Percentiles rank a stretch among this genome's conserved stretches.
These are phyloP conservation scores for Kwoniella botswanensis DNA, from an alignment of 768 basidiomycete species.

Conservation along the genomic window DNA sequence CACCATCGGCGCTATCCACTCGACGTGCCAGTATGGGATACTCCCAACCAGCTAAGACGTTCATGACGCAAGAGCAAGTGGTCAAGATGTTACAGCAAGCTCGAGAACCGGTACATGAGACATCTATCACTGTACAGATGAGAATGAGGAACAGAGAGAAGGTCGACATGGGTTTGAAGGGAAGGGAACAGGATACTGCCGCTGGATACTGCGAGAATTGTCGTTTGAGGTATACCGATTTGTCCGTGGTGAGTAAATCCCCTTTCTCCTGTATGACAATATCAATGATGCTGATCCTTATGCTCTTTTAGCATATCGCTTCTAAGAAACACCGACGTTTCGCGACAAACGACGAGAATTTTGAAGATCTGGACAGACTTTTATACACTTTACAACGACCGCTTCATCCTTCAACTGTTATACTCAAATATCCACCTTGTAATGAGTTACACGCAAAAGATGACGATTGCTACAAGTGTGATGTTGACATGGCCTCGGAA, in stretches of 20 bases:
- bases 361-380: constrained; percentile 75
- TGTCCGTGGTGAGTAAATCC: constrained; percentile 68
- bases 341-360: constrained; percentile 77
- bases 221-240: constrained; percentile 84
- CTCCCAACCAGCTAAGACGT: constrained; percentile 27
- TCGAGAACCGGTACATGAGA: constrained; percentile 31
- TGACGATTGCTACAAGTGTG: constrained; percentile 20
- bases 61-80: constrained; percentile 47
- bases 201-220: constrained; percentile 99
- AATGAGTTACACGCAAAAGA: constrained; percentile 19
- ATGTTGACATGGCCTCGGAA: constrained; percentile 14
- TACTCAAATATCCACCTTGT: constrained; percentile 27
- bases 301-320: constrained; percentile 68
- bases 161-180: constrained; percentile 45
- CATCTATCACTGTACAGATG: constrained; percentile 23
- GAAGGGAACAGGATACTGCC: constrained; percentile 61
- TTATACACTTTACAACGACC: constrained; percentile 59
- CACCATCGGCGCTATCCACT: constrained; percentile 4
- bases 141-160: constrained; percentile 48
- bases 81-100: constrained; percentile 46
- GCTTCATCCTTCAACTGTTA: constrained; percentile 16
- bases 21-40: constrained; percentile 17
- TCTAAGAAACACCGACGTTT: constrained; percentile 80
- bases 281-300: constrained; percentile 7
- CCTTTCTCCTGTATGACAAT: constrained; percentile 4